phyloP scores from a whole-genome alignment of 2,329 filamentous ascomycete genomes.

The Aureobasidium subglaciale region DNA sequence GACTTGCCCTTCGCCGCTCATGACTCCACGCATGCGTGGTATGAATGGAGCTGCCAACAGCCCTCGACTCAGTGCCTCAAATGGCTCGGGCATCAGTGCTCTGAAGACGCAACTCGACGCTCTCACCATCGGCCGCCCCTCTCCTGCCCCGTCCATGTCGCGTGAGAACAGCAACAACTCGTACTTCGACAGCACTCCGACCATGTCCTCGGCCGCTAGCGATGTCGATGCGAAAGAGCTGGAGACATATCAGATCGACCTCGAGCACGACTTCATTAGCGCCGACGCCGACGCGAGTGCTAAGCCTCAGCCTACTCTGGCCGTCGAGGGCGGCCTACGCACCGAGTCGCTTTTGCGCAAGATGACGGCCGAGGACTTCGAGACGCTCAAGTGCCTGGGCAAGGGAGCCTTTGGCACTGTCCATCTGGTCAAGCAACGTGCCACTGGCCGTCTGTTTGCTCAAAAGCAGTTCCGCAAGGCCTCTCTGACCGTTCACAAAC shows the following conservation, averaged over 20 bases:
- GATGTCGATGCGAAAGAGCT: conserved; percentile 65
- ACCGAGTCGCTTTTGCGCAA: conserved; percentile 56
- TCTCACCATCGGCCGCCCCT: conserved; percentile 58
- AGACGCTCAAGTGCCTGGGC: conserved; percentile 82
- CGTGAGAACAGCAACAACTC: conserved; percentile 29
- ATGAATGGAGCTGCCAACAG: conserved; percentile 46
- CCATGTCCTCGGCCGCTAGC: conserved; percentile 48
- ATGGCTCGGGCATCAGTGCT: conserved; percentile 62
- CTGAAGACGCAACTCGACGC: conserved; percentile 76
- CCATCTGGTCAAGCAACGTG: conserved; percentile 79
- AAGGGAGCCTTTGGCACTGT: conserved; percentile 97
- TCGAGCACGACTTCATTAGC: conserved; percentile 84
- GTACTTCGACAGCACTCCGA: conserved; percentile 40
- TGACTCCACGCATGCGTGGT: conserved; percentile 32
- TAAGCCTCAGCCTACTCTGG: conserved; percentile 29
- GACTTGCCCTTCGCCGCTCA: conserved; percentile 28
- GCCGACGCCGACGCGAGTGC: conserved; percentile 53
- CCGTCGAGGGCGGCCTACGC: conserved; percentile 50
- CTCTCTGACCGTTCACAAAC: conserved; percentile 89
- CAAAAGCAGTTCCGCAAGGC: conserved; percentile 99
- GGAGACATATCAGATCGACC: conserved; percentile 76
- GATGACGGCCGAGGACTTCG: conserved; percentile 87
- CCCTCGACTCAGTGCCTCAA: conserved; percentile 31
- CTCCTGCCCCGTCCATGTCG: conserved; percentile 44
- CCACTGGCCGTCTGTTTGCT: conserved; percentile 83